A percentile compares a stretch with the other conserved stretches of the same genome.
Conservation (phyloP, 169 alveolate genomes). For the Fabrea salina region DNA sequence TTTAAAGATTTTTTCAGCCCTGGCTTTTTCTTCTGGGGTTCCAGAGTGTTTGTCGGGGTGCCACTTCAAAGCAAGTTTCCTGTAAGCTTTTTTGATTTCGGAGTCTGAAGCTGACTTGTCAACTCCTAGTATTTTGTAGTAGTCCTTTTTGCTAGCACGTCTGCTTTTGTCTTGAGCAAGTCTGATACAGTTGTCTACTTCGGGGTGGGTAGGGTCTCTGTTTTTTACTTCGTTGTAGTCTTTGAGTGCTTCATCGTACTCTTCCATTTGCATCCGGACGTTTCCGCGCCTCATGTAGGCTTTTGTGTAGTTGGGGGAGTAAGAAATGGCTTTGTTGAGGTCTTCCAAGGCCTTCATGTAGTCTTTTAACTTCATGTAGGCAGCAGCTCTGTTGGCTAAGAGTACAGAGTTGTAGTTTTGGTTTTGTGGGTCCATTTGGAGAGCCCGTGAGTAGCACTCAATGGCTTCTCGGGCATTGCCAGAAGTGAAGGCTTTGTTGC, state of each 20-base stretch:
- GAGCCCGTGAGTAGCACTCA: slow-evolving; percentile 56
- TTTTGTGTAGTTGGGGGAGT: slow-evolving; percentile 56
- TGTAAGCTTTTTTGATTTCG: slow-evolving; percentile 65
- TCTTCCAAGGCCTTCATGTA: slow-evolving; percentile 56
- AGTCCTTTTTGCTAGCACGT: slow-evolving; percentile 65
- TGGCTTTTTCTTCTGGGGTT: slow-evolving; percentile 53
- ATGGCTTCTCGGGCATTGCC: slow-evolving; percentile 55
- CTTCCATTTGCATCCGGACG: slow-evolving; percentile 40
- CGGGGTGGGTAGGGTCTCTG: slow-evolving; percentile 50
- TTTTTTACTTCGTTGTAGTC: slow-evolving; percentile 58
- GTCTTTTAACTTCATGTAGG: slow-evolving; percentile 43
- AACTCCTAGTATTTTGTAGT: slow-evolving; percentile 65
- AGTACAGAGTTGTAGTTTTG: slow-evolving; percentile 50
- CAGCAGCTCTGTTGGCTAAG: slow-evolving; percentile 57
- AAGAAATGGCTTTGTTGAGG: slow-evolving; percentile 47
- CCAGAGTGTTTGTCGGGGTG: slow-evolving; percentile 83
- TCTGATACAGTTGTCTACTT: slow-evolving; percentile 43
- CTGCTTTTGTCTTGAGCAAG: slow-evolving; percentile 46
- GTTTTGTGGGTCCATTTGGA: slow-evolving; percentile 58
- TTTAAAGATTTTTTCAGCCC: slow-evolving; percentile 68
- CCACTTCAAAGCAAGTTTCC: slow-evolving; percentile 53
- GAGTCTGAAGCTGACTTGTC: slow-evolving; percentile 51
- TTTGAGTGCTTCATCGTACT: slow-evolving; percentile 64
- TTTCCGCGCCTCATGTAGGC: slow-evolving; percentile 66
- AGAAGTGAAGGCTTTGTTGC: slow-evolving; percentile 41